A percentile compares a stretch with the other conserved stretches of the same genome.
Conservation (phyloP, 192 early-diverging fungal genomes). For the Powellomyces hirtus region DNA sequence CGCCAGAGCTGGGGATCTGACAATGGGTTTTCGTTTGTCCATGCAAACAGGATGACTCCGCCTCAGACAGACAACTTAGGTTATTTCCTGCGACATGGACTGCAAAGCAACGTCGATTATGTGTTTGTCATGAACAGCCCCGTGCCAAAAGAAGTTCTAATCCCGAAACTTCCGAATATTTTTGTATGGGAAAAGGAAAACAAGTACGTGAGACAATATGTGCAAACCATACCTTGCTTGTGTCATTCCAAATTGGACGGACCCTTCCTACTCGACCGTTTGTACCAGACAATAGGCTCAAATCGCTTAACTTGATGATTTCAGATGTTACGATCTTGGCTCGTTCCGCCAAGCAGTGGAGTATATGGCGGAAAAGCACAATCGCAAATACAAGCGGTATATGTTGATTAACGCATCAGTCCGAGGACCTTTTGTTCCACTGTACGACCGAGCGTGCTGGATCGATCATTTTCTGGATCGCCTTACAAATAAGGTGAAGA, state of each 20-base stretch:
- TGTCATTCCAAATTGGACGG: neutral
- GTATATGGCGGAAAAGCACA: neutral
- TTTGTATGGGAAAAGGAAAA: slow-evolving; percentile 1
- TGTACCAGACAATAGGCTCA: no score
- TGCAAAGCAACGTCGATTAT: slow-evolving; percentile 1
- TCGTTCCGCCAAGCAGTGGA: neutral
- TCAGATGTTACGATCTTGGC: slow-evolving; percentile 7
- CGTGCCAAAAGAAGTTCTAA: neutral
- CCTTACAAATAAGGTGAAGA: neutral
- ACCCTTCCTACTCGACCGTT: no score
- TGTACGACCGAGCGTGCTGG: neutral
- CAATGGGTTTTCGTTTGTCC: neutral
- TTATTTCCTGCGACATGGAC: slow-evolving; percentile 6
- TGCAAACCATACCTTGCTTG: neutral
- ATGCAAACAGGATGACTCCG: neutral
- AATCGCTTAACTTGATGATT: no score
- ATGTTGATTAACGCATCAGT: slow-evolving; percentile 7
- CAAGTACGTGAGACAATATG: slow-evolving; percentile 2
- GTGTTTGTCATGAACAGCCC: slow-evolving; percentile 10
- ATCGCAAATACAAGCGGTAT: neutral
- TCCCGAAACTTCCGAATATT: neutral
- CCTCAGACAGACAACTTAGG: neutral
- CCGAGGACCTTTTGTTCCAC: slow-evolving; percentile 2
- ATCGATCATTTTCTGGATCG: neutral
- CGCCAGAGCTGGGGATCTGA: neutral